Base-by-base conservation (phyloP, 2,329 filamentous ascomycete species). In the Lachnellula arida region DNA sequence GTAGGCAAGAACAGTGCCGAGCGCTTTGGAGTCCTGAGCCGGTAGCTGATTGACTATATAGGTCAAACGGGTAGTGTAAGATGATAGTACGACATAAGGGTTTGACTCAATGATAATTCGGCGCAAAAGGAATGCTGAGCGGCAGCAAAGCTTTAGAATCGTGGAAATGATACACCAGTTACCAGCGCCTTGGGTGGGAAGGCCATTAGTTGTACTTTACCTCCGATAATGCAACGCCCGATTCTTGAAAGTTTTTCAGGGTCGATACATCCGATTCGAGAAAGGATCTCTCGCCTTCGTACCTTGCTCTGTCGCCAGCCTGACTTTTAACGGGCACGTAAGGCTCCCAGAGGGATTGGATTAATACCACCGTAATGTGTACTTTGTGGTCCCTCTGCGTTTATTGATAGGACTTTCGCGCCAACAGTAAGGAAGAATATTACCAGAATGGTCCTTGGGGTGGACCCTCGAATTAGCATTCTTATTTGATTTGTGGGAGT, bases 41-140 rank as follows among this genome's bases (percentile, higher is more conserved):
- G 60, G 64, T 67, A 58, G 60, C 62, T 69, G 59, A 68, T 62
- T 64, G 56, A 61, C 54, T 58, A 60, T 46, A 57, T 59, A 75
- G 73, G 85, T 88, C 67, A 85, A 87, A 77, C 78, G 84, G 50
- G 82, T 86, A 51, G 81, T 86, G 64, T 87, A 75, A 74, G 51
- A 43, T 47, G 9, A 34, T 53, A 34, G 39, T 12, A 44, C 46
- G 55, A 49, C 34, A 54, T 12, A 51, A 40, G 34, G 15, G 17
- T 42, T 51, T 58, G 49, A 51, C 58, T 60, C 59, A 53, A 56
- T 58, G 28, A 57, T 51, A 22, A 56, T 59, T 60, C 56, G 63
- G 65, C 60, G 63, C 59, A 66, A 63, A 59, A 42, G 61, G 48
- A 58, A 57, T 56, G 46, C 35, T 43, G 57, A 55, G 55, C 25